phyloP scores from a whole-genome alignment of 805 yeast species.

The Candida golubevii region DNA sequence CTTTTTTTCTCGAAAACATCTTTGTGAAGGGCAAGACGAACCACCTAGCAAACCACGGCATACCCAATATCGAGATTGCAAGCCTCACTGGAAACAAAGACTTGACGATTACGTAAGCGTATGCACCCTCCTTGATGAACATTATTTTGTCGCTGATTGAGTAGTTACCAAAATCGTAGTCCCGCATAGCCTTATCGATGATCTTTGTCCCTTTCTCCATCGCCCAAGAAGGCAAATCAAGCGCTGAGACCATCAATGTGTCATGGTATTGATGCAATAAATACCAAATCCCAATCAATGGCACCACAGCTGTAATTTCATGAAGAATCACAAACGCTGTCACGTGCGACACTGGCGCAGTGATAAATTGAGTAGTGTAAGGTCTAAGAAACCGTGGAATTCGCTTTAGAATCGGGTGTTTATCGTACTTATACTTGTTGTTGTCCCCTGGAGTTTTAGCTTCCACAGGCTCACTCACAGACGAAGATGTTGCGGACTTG shows the following conservation, averaged over 20 bases:
- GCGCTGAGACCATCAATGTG: constrained; percentile 37
- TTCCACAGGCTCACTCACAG: constrained; percentile 4
- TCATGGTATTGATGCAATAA: constrained; percentile 51
- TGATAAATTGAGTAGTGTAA: constrained; percentile 45
- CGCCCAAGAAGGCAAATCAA: constrained; percentile 56
- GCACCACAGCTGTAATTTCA: constrained; percentile 71
- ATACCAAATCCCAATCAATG: constrained; percentile 67
- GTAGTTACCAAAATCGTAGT: constrained; percentile 28
- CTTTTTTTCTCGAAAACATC: constrained; percentile 8
- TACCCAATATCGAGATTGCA: constrained; percentile 44
- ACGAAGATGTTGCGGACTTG: not conserved
- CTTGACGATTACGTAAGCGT: constrained; percentile 69
- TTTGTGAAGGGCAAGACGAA: constrained; percentile 44
- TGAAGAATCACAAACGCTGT: constrained; percentile 65
- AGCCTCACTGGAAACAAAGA: constrained; percentile 52
- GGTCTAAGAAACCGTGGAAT: constrained; percentile 50
- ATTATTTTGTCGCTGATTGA: constrained; percentile 49
- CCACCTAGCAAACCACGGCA: constrained; percentile 56
- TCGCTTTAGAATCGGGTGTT: constrained; percentile 30
- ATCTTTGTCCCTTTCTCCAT: constrained; percentile 55
- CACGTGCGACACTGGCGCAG: constrained; percentile 58
- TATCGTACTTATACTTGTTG: constrained; percentile 9
- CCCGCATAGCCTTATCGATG: constrained; percentile 49
- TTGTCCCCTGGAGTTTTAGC: constrained; percentile 1
- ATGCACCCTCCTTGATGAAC: constrained; percentile 66